phyloP scores from a whole-genome alignment of 176 grass and related monocot genomes.

The Rhynchospora tenuis region DNA sequence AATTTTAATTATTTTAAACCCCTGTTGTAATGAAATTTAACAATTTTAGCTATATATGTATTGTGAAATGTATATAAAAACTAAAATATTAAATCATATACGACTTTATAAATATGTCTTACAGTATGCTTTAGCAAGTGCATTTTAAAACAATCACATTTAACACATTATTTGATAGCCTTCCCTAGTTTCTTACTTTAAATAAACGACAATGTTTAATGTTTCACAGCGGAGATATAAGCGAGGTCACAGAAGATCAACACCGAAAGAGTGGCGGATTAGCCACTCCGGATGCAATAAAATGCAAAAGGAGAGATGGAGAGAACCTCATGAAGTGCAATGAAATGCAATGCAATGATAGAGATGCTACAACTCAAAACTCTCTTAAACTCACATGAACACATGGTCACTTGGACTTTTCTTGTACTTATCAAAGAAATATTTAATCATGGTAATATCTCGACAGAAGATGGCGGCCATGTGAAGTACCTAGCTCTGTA shows the following conservation, averaged over 20 bases:
- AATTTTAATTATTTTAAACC: too few species aligned
- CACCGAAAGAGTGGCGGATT: not conserved
- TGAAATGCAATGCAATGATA: conserved; percentile 25
- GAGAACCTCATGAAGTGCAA: not conserved
- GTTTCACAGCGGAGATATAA: not conserved
- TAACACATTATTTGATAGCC: not conserved
- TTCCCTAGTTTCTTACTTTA: not conserved
- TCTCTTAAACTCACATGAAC: conserved; percentile 55
- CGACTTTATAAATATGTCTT: too few species aligned
- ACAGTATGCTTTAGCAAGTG: too few species aligned
- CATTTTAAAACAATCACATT: too few species aligned
- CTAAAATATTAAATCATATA: too few species aligned
- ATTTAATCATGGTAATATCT: not conserved
- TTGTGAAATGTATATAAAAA: too few species aligned
- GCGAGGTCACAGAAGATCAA: not conserved
- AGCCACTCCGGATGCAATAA: not conserved
- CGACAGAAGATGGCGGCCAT: conserved; percentile 56
- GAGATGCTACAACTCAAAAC: conserved; percentile 41
- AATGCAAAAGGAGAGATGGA: conserved; percentile 10
- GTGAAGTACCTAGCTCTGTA: conserved; percentile 34
- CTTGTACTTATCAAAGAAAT: not conserved
- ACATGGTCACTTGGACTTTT: conserved; percentile 50
- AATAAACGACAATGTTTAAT: not conserved
- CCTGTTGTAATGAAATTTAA: too few species aligned
- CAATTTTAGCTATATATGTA: too few species aligned